A percentile compares a stretch with the other conserved stretches of the same genome.
Conservation (phyloP, 768 basidiomycete genomes). For the Lactarius hengduanensis region DNA sequence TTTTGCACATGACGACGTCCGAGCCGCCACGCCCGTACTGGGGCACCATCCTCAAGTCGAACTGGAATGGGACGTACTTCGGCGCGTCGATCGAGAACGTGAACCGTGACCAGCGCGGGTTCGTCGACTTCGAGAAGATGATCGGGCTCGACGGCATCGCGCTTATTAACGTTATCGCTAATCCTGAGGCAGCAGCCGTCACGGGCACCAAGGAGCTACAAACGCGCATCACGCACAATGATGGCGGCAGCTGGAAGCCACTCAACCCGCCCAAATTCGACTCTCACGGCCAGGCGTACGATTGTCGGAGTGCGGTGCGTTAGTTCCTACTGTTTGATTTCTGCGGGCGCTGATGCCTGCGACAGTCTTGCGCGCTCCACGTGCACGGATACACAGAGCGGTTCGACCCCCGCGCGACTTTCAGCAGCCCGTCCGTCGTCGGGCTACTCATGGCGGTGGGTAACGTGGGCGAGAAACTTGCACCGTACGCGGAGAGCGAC, state of each 20-base stretch:
- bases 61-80: constrained; percentile 98
- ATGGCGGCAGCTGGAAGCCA: constrained; percentile 91
- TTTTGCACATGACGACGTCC: constrained; percentile 95
- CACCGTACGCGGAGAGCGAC: constrained; percentile 81
- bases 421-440: constrained; percentile 87
- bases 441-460: constrained; percentile 96
- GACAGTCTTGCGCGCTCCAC: constrained; percentile 82
- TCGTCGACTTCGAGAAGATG: constrained; percentile 98
- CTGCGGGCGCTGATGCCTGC: not conserved
- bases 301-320: constrained; percentile 66
- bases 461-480: constrained; percentile 85
- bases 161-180: constrained; percentile 85
- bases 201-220: constrained; percentile 74
- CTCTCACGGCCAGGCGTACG: constrained; percentile 69
- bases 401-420: constrained; percentile 85
- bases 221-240: constrained; percentile 92
- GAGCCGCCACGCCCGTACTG: constrained; percentile 70
- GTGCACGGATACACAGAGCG: constrained; percentile 97
- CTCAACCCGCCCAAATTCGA: constrained; percentile 73
- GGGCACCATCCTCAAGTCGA: constrained; percentile 93
- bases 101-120: constrained; percentile 86
- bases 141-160: constrained; percentile 95
- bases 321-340: constrained; percentile 21
- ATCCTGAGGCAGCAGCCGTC: constrained; percentile 70
- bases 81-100: constrained; percentile 82